Evolutionary conservation across 108 stramenopile genomes (phyloP).

Genomic region (Cyclostephanos invisitatus): DNA sequence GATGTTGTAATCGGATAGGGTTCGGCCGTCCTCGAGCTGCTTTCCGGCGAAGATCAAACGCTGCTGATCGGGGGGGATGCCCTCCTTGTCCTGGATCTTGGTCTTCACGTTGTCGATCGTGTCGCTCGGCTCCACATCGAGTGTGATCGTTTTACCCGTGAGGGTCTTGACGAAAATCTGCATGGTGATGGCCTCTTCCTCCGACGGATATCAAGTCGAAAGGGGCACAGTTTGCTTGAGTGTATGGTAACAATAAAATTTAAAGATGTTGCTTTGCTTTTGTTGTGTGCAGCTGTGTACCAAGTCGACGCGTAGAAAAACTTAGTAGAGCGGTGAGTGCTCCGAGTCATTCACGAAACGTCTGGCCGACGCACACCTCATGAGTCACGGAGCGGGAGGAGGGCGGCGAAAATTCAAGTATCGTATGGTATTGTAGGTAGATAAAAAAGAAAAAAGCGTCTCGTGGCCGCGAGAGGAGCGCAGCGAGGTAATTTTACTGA

Average conservation of each 20-base stretch:
- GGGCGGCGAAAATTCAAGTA: too few species aligned
- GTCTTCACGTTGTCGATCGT: constrained; percentile 99
- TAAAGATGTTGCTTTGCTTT: neutral
- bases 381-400: too few species aligned
- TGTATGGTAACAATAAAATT: too few species aligned
- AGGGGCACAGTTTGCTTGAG: neutral
- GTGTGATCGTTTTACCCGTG: constrained; percentile 99
- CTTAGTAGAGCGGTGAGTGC: constrained; percentile 6
- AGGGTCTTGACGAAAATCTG: constrained; percentile 99
- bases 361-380: too few species aligned
- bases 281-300: neutral
- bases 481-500: too few species aligned
- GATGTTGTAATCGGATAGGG: constrained; percentile 99
- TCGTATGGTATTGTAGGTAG: too few species aligned
- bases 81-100: constrained; percentile 99
- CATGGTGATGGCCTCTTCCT: constrained; percentile 65
- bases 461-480: too few species aligned
- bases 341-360: neutral
- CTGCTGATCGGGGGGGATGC: constrained; percentile 98
- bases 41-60: constrained; percentile 98
- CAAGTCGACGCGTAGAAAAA: constrained; percentile 11
- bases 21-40: constrained; percentile 99
- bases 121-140: constrained; percentile 97
- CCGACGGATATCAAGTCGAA: constrained; percentile 2
- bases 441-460: too few species aligned